Base-by-base conservation (phyloP, 148 eudicot genomes). In the Spergularia marina region DNA sequence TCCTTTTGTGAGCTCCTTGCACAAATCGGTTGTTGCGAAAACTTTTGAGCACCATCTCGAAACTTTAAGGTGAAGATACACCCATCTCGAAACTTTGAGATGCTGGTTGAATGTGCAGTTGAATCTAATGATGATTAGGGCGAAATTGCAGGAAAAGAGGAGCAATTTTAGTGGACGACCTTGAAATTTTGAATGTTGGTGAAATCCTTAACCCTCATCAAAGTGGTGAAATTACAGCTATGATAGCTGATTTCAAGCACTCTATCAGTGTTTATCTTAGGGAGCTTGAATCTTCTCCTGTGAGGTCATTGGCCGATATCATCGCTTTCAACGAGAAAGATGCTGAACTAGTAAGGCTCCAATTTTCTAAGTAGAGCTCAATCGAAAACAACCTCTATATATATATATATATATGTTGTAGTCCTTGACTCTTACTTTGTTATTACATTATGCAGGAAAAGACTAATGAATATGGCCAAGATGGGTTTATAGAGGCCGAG, bases 311-410 rank as follows among this genome's bases (percentile, higher is more conserved):
- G 47, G 84, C 90, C 39, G 90, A 86, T 15, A 74, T 86, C 17
- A 88, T 91, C n/a, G 86, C 88, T 68, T 91, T 91, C 81, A 91
- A 86, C 61, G 61, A 83, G 18, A 73, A 84, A n/a, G 79, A 74
- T 65, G 55, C 89, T 2, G 80, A 83, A 41, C 74, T 84, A 84
- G 93, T 89, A 89, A 72, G 53, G 21, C 59, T 60, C 63, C 53
- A 2, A 10, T 20, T 30, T 44, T 53, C 62, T 30, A 16, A n/a
- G 9, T 41, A 41, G 34, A 30, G 2, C 34, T 30, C 34, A 30
- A 30, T 30, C 36, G 36, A 2, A 30, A 30, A 30, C 4, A 30
- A 2, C 36, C 36, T 30, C 36, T 30, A 1, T 30, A 30, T 30
- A 30, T 30, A 30, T 63, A 52, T 30, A 1, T 30, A 30, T 30